Percentiles rank a stretch among this genome's conserved stretches.
These are phyloP conservation scores for Oryza nivara DNA, from an alignment of 176 grass and related monocot species.

Conservation along the genomic window DNA sequence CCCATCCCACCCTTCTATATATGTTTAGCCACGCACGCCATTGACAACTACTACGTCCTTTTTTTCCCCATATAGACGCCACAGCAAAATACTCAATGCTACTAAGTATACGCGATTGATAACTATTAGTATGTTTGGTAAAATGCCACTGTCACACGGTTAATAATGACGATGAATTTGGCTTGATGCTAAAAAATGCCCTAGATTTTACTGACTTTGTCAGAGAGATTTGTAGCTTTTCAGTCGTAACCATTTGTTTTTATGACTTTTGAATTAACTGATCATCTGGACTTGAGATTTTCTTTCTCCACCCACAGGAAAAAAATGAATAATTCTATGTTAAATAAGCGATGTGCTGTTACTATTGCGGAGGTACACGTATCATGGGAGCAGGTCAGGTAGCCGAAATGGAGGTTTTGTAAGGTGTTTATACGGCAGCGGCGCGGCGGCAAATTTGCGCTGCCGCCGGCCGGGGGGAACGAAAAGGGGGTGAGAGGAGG, in stretches of 20 bases:
- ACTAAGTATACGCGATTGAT: too few species aligned
- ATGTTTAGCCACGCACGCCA: slow-evolving; percentile 18
- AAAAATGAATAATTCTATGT: background rate
- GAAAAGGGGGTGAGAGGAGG: background rate
- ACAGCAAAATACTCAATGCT: too few species aligned
- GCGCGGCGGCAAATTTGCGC: background rate
- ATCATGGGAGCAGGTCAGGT: background rate
- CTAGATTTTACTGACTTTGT: background rate
- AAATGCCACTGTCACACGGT: background rate
- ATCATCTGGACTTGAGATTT: background rate
- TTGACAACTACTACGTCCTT: background rate
- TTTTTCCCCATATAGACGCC: background rate
- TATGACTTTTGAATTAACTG: too few species aligned
- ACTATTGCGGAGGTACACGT: too few species aligned
- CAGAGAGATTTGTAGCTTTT: too few species aligned
- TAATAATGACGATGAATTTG: background rate
- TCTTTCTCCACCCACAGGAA: background rate
- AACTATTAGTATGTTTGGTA: too few species aligned
- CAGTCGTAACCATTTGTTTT: too few species aligned
- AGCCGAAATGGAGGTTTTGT: background rate
- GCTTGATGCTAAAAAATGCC: background rate
- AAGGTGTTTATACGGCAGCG: background rate
- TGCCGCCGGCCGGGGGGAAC: background rate
- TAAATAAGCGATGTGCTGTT: background rate
- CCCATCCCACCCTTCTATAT: background rate